Evolutionary conservation across 495 filamentous ascomycete species (phyloP), one percentile per base, ranked within the genome.

Genomic region (Chlorociboria aeruginascens): DNA sequence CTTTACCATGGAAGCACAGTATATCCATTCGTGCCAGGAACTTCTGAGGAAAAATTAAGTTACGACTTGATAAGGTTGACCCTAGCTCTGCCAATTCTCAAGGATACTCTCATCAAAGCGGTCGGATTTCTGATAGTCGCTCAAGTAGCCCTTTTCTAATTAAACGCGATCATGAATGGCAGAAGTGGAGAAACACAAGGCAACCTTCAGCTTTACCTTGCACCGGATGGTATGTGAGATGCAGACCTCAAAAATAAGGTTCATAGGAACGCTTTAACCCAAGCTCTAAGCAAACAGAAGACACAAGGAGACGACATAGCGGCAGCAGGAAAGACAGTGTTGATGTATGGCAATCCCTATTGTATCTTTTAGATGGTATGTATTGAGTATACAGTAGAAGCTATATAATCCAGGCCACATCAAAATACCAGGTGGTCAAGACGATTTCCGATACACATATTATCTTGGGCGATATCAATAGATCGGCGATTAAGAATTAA

Each of bases 391-490:
- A 40, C 39, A 16, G 20, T 9, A 51, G 50, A 7, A 46, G 55
- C n/a, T 38, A 48, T 3, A 43, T 57, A 10, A 59, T 62, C 34
- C 37, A 61, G 16, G 44, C 54, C 38, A 48, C 47, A 9, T 8
- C 51, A 7, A 46, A 38, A 10, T 13, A 20, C 40, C 39, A 16
- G n/a, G 31, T 41, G 35, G 45, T 41, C 7, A 11, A 25, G 10
- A n/a, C 28, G 9, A 7, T 10, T 34, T 6, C 25, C 12, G 2
- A n/a, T n/a, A n/a, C 17, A n/a, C 40, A 45, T 13, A 41, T 40
- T 17, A 42, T 17, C 12, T 29, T 48, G 7, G 40, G 28, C 14
- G n/a, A n/a, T n/a, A n/a, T n/a, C n/a, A n/a, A n/a, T n/a, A n/a
- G n/a, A n/a, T n/a, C n/a, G n/a, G n/a, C n/a, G n/a, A n/a, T n/a